phyloP scores from a whole-genome alignment of 2,329 filamentous ascomycete species.

The Berkeleyomyces rouxiae region DNA sequence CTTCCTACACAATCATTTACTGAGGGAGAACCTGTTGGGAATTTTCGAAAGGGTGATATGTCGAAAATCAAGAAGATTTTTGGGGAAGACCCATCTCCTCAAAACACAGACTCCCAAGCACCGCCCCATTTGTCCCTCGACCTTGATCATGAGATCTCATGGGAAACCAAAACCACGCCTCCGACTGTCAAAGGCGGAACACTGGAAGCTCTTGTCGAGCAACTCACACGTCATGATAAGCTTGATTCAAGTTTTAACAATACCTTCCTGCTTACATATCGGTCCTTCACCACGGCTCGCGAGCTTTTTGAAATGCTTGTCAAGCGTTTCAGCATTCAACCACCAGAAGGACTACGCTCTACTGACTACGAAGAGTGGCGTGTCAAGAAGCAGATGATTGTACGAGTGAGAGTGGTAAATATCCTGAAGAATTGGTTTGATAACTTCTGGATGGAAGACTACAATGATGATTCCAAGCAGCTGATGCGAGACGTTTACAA shows the following conservation, averaged over 20 bases:
- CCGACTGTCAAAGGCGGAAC: conserved; percentile 78
- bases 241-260: conserved; percentile 92
- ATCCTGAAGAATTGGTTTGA: conserved; percentile 98
- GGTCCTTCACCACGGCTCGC: conserved; percentile 78
- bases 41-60: conserved; percentile 41
- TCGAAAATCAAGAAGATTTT: conserved; percentile 51
- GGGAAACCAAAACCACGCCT: conserved; percentile 64
- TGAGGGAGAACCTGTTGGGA: conserved; percentile 40
- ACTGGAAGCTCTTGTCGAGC: conserved; percentile 75
- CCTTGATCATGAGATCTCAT: conserved; percentile 74
- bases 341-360: conserved; percentile 61
- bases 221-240: conserved; percentile 89
- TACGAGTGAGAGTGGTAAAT: conserved; percentile 90
- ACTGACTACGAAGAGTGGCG: conserved; percentile 75
- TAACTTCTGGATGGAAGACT: conserved; percentile 96
- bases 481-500: conserved; percentile 77
- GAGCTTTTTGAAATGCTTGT: conserved; percentile 90
- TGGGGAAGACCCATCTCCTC: conserved; percentile 44
- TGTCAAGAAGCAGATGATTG: conserved; percentile 88
- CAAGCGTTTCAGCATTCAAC: conserved; percentile 81
- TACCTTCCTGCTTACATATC: conserved; percentile 91
- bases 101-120: conserved; percentile 49
- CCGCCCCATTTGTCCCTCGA: conserved; percentile 77
- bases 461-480: conserved; percentile 65
- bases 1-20: conserved; percentile 45